phyloP scores from a whole-genome alignment of 306 rosid genomes.

The Quercus cerris region DNA sequence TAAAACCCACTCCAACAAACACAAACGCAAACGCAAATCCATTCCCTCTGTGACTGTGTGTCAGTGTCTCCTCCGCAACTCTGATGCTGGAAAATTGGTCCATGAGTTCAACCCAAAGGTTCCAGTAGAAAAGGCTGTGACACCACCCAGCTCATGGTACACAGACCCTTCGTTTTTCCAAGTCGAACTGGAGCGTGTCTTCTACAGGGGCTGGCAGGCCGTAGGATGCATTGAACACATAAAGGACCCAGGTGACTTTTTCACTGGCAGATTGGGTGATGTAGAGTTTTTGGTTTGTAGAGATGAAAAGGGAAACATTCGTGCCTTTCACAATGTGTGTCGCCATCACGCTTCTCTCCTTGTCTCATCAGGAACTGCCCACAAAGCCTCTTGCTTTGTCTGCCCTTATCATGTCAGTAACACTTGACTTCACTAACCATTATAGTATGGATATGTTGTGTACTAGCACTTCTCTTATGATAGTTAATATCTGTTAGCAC shows the following conservation, averaged over 20 bases:
- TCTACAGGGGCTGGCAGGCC: constrained; percentile 80
- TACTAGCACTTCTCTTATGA: no score
- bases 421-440: neutral
- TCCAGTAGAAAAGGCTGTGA: constrained; percentile 68
- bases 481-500: no score
- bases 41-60: no score
- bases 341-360: constrained; percentile 85
- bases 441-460: no score
- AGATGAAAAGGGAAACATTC: constrained; percentile 55
- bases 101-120: constrained; percentile 64
- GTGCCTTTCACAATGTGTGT: constrained; percentile 86
- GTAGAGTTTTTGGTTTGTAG: constrained; percentile 79
- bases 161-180: constrained; percentile 54
- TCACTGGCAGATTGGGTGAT: constrained; percentile 84
- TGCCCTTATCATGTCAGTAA: constrained; percentile 91
- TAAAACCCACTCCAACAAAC: constrained; percentile 10
- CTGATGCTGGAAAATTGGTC: constrained; percentile 20
- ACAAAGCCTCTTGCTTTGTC: constrained; percentile 72
- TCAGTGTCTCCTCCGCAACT: no score
- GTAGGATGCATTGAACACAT: constrained; percentile 72
- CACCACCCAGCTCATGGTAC: constrained; percentile 92
- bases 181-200: constrained; percentile 67
- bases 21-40: neutral
- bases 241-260: constrained; percentile 51
- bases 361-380: constrained; percentile 64